These are phyloP conservation scores for Boletellus deceptivus DNA, from an alignment of 1,284 basidiomycete genomes.

Conservation along the genomic window DNA sequence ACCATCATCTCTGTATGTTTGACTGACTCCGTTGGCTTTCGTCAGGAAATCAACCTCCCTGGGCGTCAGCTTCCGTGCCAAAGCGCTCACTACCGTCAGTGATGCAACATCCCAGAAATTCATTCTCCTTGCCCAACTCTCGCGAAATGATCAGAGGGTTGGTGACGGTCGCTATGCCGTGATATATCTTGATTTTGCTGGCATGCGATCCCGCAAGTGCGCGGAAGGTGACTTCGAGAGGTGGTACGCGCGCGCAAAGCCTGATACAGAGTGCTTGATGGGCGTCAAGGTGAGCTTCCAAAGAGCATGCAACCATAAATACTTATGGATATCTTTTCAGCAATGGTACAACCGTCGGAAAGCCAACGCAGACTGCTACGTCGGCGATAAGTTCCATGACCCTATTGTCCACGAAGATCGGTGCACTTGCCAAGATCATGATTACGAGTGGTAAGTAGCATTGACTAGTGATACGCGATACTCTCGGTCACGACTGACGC, in stretches of 20 bases:
- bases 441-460: conserved; percentile 84
- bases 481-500: background rate
- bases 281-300: conserved; percentile 77
- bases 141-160: conserved; percentile 58
- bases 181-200: conserved; percentile 84
- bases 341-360: conserved; percentile 95
- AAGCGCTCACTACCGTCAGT: conserved; percentile 79
- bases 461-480: background rate
- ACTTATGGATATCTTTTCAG: conserved; percentile 40
- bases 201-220: conserved; percentile 71
- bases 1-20: background rate
- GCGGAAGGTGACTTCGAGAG: conserved; percentile 74
- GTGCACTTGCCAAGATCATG: conserved; percentile 83
- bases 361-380: conserved; percentile 81
- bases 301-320: background rate
- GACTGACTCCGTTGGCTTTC: conserved; percentile 49
- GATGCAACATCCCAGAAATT: conserved; percentile 96
- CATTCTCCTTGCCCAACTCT: conserved; percentile 76
- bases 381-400: conserved; percentile 90
- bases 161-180: conserved; percentile 66
- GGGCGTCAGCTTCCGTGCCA: conserved; percentile 71
- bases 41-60: conserved; percentile 70
- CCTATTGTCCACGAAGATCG: conserved; percentile 80
- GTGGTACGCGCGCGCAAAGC: conserved; percentile 78
- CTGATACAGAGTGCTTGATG: conserved; percentile 84